A percentile compares a stretch with the other conserved stretches of the same genome.
Conservation (phyloP, 129 eudicot species). For the Helianthus annuus region DNA sequence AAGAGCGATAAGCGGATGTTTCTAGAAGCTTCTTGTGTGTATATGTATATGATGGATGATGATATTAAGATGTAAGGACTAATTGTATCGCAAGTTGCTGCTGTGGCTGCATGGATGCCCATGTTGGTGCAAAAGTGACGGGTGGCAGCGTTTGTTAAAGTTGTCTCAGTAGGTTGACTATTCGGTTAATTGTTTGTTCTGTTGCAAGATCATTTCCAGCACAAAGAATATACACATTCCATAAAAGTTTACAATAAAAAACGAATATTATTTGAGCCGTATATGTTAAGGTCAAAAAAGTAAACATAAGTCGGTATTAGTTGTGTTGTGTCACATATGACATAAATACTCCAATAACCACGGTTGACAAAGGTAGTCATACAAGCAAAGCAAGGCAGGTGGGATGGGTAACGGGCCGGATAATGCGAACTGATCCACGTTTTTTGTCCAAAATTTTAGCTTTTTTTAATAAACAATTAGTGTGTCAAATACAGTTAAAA, state of each 20-base stretch:
- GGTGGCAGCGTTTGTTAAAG: constrained; percentile 93
- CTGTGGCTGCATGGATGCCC: constrained; percentile 94
- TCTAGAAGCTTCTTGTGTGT: constrained; percentile 12
- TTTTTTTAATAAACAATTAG: neutral
- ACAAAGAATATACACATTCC: constrained; percentile 60
- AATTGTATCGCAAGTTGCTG: constrained; percentile 92
- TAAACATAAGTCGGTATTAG: neutral
- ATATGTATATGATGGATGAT: constrained; percentile 4
- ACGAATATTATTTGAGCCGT: neutral
- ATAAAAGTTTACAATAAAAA: constrained; percentile 5
- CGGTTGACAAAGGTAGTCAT: constrained; percentile 14
- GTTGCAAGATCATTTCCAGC: constrained; percentile 93
- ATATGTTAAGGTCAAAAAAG: constrained; percentile 1
- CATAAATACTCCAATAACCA: constrained; percentile 12
- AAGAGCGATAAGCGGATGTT: constrained; percentile 10
- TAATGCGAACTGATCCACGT: neutral
- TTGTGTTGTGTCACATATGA: constrained; percentile 5
- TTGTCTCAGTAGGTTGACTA: constrained; percentile 81
- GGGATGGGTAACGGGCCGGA: neutral
- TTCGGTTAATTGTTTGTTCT: constrained; percentile 82
- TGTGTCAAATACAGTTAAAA: neutral
- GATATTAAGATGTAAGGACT: constrained; percentile 55
- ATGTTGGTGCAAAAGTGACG: constrained; percentile 70
- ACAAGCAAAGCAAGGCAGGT: neutral
- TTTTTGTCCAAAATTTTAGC: neutral